A percentile compares a stretch with the other conserved stretches of the same genome.
Evolutionary conservation across 1,139 yeast species (phyloP).

Genomic region (Magnusiomyces clavatus): DNA sequence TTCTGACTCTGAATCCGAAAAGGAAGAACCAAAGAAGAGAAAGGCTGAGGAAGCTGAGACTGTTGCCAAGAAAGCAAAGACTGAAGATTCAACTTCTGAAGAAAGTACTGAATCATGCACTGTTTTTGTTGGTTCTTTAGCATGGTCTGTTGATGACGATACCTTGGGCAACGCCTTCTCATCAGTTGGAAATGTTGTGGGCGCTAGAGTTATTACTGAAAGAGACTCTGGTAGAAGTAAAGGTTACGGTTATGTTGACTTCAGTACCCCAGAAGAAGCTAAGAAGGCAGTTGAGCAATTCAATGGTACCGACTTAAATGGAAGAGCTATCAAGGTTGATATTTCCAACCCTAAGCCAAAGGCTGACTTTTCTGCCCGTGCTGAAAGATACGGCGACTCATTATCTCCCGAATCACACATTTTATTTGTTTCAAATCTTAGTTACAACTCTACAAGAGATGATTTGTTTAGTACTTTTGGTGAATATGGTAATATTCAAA

Average conservation of each 20-base stretch:
- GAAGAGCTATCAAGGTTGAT: conserved; percentile 92
- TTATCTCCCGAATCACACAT: conserved; percentile 58
- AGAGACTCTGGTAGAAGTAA: conserved; percentile 88
- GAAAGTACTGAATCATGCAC: conserved; percentile 62
- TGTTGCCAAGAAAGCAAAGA: conserved; percentile 25
- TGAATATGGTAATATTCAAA: conserved; percentile 69
- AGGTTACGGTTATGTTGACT: conserved; percentile 98
- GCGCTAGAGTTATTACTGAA: conserved; percentile 92
- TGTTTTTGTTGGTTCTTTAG: conserved; percentile 90
- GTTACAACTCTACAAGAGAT: conserved; percentile 83
- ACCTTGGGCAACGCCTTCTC: conserved; percentile 88
- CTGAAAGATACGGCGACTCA: conserved; percentile 10
- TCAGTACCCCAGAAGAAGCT: conserved; percentile 66
- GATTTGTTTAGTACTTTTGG: conserved; percentile 63
- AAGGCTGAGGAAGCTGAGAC: conserved; percentile 20
- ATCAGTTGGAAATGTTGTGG: conserved; percentile 66
- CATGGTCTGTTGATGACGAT: conserved; percentile 95
- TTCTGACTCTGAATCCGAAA: conserved; percentile 24
- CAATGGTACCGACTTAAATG: conserved; percentile 94
- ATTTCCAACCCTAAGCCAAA: conserved; percentile 79
- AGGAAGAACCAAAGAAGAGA: conserved; percentile 25
- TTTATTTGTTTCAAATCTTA: conserved; percentile 88
- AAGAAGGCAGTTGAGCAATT: conserved; percentile 79
- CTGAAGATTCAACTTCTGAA: conserved; percentile 22
- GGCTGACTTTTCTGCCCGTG: conserved; percentile 8